A percentile compares a stretch with the other conserved stretches of the same genome.
Evolutionary conservation across 352 stramenopile species (phyloP).

Genomic region (Chloridella minuta): DNA sequence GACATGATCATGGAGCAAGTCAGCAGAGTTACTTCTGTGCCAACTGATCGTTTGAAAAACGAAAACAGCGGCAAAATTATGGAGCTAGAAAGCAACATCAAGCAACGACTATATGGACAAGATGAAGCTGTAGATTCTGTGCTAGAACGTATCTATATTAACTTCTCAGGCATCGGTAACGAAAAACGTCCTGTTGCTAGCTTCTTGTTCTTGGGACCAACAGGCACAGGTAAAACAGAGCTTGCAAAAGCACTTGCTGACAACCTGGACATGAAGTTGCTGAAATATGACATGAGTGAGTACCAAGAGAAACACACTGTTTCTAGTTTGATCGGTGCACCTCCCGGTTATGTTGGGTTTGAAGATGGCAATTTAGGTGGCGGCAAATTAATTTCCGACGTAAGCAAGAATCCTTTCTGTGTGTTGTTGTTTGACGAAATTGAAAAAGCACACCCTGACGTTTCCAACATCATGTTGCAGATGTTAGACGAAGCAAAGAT

Average conservation of each 20-base stretch:
- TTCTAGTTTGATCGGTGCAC: slow-evolving; percentile 49
- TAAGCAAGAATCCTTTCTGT: slow-evolving; percentile 38
- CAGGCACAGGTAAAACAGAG: slow-evolving; percentile 69
- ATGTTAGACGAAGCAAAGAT: slow-evolving; percentile 70
- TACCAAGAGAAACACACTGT: slow-evolving; percentile 86
- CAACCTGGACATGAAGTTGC: slow-evolving; percentile 61
- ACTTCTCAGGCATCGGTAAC: no score
- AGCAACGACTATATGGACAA: no score
- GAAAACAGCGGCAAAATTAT: no score
- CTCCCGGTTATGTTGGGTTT: slow-evolving; percentile 69
- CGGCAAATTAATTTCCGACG: no score
- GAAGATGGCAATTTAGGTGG: slow-evolving; percentile 33
- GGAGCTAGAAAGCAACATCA: no score
- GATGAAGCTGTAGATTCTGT: no score
- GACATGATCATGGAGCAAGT: no score
- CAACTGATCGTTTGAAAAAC: no score
- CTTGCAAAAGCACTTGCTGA: slow-evolving; percentile 61
- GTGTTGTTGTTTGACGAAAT: slow-evolving; percentile 86
- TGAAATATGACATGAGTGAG: slow-evolving; percentile 82
- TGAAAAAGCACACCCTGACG: slow-evolving; percentile 75
- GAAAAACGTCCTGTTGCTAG: slow-evolving; percentile 34
- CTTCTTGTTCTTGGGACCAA: slow-evolving; percentile 78
- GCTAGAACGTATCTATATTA: no score
- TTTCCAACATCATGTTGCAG: slow-evolving; percentile 76
- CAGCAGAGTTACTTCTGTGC: no score